Base-by-base conservation (phyloP, 192 early-diverging fungal genomes). In the Backusella parvicylindrica region DNA sequence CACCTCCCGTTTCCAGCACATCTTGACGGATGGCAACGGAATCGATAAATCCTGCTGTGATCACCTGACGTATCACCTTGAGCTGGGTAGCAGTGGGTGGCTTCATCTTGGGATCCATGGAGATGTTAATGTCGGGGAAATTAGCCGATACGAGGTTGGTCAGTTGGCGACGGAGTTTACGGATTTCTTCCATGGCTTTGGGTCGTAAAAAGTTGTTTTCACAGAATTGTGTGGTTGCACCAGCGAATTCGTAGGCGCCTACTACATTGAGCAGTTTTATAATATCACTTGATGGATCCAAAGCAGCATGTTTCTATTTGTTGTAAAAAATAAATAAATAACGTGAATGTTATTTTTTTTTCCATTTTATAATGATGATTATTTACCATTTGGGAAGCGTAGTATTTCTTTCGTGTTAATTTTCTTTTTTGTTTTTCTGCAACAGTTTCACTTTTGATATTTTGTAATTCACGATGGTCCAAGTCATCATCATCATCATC, bases 41-140 rank as follows among this genome's bases (percentile, higher is more conserved):
- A 75, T 99, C 98, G 65, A 95, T 88, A 66, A 95, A 98, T 1
- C 96, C 95, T 2, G 95, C 89, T 2, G 97, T 84, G 4, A 99
- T 77, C 53, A 98, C 88, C 81, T 99, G 97, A 13, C 93, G 91
- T 16, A 99, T 83, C 6, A 92, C 86, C 9, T 86, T 89, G 71
- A 89, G 84, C 76, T 98, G 95, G 53, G 85, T 72, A 41, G 83
- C 74, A 13, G 78, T 87, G 6, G 91, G 93, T 30, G 93, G 93
- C 32, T 80, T 70, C 91, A 94, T 87, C 38, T 78, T 86, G 38
- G 89, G 89, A 75, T 89, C 88, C 60, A 92, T 81, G n/a, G 71
- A 84, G 0, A 92, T 72, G 40, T 87, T 81, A 21, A 89, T 81
- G 9, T 76, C 84, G 2, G 91, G 86, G 71, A 85, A 92, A 79